phyloP scores from a whole-genome alignment of 208 protist genomes.

The Trypanosoma vivax region DNA sequence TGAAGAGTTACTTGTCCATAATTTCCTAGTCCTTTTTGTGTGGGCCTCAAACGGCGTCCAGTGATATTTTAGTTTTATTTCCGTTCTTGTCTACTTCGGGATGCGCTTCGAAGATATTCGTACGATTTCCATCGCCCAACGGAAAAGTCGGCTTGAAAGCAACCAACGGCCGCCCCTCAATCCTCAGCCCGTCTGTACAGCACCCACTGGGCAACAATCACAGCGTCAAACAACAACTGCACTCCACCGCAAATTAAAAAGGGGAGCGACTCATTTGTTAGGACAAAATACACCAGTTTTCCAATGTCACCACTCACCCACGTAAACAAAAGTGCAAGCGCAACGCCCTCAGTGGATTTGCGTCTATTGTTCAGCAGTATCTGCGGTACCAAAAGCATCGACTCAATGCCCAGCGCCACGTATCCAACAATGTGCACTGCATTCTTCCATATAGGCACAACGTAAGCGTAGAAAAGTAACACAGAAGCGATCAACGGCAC shows the following conservation, averaged over 20 bases:
- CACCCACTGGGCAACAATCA: slow-evolving; percentile 57
- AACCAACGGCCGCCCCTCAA: not conserved
- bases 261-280: slow-evolving; percentile 41
- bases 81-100: too few species aligned
- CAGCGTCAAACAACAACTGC: slow-evolving; percentile 50
- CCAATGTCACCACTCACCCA: slow-evolving; percentile 65
- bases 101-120: too few species aligned
- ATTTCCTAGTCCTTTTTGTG: too few species aligned
- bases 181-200: slow-evolving; percentile 23
- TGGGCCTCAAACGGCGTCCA: too few species aligned
- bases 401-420: slow-evolving; percentile 51
- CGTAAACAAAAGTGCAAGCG: slow-evolving; percentile 47
- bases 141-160: too few species aligned
- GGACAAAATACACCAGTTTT: slow-evolving; percentile 71
- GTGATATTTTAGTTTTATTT: too few species aligned
- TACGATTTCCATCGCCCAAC: too few species aligned
- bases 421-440: slow-evolving; percentile 50
- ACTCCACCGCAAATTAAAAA: slow-evolving; percentile 66
- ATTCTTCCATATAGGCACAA: not conserved
- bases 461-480: slow-evolving; percentile 27
- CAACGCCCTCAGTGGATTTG: slow-evolving; percentile 53
- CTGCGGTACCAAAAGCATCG: slow-evolving; percentile 64
- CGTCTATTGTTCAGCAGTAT: slow-evolving; percentile 68
- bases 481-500: slow-evolving; percentile 14
- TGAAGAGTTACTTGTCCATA: too few species aligned